Conservation (phyloP, 164 flowering plant genomes). For the Malania oleifera region DNA sequence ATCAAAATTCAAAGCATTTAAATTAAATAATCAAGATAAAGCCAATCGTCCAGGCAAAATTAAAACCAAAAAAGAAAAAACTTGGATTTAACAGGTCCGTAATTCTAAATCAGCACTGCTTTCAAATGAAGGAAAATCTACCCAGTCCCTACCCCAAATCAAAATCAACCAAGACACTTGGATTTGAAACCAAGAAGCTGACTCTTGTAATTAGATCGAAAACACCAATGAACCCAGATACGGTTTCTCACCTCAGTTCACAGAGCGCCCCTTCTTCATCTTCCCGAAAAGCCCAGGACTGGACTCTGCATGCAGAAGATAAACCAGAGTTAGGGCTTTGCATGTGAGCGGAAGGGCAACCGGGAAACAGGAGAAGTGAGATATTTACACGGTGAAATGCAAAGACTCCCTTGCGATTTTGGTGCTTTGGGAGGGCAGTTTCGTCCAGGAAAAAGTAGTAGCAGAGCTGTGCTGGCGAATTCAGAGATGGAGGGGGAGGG, state of each 20-base stretch:
- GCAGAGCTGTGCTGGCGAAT: not conserved
- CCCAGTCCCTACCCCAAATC: slow-evolving; percentile 1
- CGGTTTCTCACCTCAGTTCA: slow-evolving; percentile 21
- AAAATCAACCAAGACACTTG: not conserved
- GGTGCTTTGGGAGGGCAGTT: not conserved
- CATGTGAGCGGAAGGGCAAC: not conserved
- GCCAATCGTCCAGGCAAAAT: no score
- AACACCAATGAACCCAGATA: slow-evolving; percentile 6
- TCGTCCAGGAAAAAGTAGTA: slow-evolving; percentile 5
- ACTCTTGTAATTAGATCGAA: slow-evolving; percentile 15
- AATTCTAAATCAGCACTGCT: no score
- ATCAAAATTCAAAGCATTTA: not conserved
- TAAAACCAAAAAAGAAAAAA: not conserved
- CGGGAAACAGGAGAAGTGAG: not conserved
- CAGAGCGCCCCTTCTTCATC: not conserved
- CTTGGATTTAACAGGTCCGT: no score
- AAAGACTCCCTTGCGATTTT: not conserved
- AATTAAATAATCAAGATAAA: not conserved
- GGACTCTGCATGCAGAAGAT: slow-evolving; percentile 4
- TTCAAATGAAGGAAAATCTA: no score
- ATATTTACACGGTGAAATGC: not conserved
- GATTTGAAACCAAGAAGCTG: not conserved
- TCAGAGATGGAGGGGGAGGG: slow-evolving; percentile 1
- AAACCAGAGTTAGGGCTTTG: slow-evolving; percentile 10
- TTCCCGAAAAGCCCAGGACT: slow-evolving; percentile 4